These are phyloP conservation scores for Aspergillus texensis DNA, from an alignment of 2,329 filamentous ascomycete species.

Conservation along the genomic window DNA sequence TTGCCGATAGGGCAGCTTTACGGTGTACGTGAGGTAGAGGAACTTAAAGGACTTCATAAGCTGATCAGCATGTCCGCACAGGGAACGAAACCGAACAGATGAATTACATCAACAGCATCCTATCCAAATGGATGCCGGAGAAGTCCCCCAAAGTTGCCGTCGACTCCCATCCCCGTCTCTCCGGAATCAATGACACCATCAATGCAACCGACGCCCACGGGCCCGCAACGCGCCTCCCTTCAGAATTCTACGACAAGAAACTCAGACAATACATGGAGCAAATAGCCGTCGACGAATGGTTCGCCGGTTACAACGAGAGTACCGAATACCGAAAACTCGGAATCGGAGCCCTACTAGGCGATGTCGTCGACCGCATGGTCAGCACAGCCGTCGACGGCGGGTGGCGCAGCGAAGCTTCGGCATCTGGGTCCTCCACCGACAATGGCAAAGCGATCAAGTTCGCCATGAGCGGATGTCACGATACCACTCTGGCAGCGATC, in stretches of 20 bases:
- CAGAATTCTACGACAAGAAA: slow-evolving; percentile 82
- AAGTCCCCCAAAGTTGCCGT: slow-evolving; percentile 71
- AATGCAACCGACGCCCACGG: slow-evolving; percentile 88
- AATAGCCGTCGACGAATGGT: slow-evolving; percentile 91
- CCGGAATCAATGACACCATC: slow-evolving; percentile 91
- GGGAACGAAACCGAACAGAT: slow-evolving; percentile 77
- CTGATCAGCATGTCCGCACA: slow-evolving; percentile 16
- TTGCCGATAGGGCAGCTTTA: slow-evolving; percentile 70
- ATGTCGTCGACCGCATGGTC: slow-evolving; percentile 74
- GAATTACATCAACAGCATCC: slow-evolving; percentile 74
- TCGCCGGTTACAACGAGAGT: slow-evolving; percentile 79
- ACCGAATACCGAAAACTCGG: slow-evolving; percentile 86
- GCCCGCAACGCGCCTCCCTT: slow-evolving; percentile 73
- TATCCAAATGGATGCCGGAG: slow-evolving; percentile 84
- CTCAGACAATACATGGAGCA: slow-evolving; percentile 69
- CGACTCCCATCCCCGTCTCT: slow-evolving; percentile 79
- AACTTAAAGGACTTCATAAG: background rate
- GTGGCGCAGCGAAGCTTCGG: slow-evolving; percentile 53
- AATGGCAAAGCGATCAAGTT: slow-evolving; percentile 63
- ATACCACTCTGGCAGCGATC: slow-evolving; percentile 84
- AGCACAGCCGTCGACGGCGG: slow-evolving; percentile 64
- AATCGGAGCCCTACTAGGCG: slow-evolving; percentile 81
- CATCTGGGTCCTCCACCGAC: slow-evolving; percentile 48
- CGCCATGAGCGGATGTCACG: slow-evolving; percentile 83
- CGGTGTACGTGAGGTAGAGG: slow-evolving; percentile 55